phyloP scores from a whole-genome alignment of 2,329 filamentous ascomycete genomes.

The Elsinoe necatrix region DNA sequence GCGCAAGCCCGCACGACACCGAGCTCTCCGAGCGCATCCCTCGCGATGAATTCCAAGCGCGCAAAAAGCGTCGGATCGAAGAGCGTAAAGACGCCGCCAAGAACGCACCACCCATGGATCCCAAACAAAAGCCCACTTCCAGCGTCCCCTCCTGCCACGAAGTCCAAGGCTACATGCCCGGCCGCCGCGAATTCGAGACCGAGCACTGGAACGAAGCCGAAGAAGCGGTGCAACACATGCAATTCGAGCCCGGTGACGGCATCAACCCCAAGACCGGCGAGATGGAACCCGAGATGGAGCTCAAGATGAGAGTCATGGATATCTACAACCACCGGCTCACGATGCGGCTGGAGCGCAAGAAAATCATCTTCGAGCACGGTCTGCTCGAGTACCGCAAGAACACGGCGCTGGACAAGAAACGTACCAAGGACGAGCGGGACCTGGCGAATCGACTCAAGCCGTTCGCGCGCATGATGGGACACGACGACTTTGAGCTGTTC shows the following conservation, averaged over 20 bases:
- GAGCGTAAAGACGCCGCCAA: constrained; percentile 81
- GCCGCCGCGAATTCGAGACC: constrained; percentile 91
- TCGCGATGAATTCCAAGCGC: constrained; percentile 83
- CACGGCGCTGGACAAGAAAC: constrained; percentile 80
- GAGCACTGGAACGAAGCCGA: constrained; percentile 97
- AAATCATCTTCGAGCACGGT: constrained; percentile 92
- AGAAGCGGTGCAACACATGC: constrained; percentile 96
- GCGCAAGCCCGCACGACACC: constrained; percentile 74
- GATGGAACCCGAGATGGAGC: constrained; percentile 88
- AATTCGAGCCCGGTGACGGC: constrained; percentile 93
- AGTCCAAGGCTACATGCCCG: constrained; percentile 97
- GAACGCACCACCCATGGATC: constrained; percentile 70
- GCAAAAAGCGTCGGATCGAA: constrained; percentile 90
- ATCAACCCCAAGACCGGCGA: constrained; percentile 76
- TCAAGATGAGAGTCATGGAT: constrained; percentile 96
- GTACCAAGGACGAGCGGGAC: constrained; percentile 90
- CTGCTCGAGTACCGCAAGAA: constrained; percentile 92
- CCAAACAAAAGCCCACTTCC: constrained; percentile 92
- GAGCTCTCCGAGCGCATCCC: constrained; percentile 71
- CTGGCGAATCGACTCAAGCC: constrained; percentile 89
- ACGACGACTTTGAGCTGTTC: constrained; percentile 78
- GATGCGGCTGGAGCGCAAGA: constrained; percentile 85
- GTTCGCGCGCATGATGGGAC: constrained; percentile 94
- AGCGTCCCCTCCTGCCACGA: constrained; percentile 95
- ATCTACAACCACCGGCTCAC: constrained; percentile 93